A percentile compares a stretch with the other conserved stretches of the same genome.
Conservation (phyloP, 1,139 yeast genomes). For the Candida sp. region DNA sequence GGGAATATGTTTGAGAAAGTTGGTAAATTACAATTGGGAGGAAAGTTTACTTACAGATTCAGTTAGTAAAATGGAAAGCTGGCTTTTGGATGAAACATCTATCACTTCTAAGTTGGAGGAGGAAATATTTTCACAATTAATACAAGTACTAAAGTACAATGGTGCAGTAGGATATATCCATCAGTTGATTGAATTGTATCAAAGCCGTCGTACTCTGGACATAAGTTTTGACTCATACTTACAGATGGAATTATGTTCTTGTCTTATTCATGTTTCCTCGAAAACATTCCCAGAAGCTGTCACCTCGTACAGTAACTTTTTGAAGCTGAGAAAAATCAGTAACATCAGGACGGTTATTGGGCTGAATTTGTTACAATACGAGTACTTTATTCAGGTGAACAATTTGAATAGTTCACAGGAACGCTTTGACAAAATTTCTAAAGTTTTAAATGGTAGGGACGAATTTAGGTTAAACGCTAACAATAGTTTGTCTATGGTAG, state of each 20-base stretch:
- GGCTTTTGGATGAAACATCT: slow-evolving; percentile 5
- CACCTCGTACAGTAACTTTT: slow-evolving; percentile 10
- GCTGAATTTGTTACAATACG: slow-evolving; percentile 32
- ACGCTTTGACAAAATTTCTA: slow-evolving; percentile 19
- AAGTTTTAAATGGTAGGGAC: slow-evolving; percentile 20
- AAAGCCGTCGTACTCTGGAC: slow-evolving; percentile 6
- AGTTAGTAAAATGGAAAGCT: slow-evolving; percentile 9
- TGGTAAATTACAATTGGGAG: slow-evolving; percentile 19
- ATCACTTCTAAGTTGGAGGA: slow-evolving; percentile 17
- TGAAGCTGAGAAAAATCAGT: slow-evolving; percentile 10
- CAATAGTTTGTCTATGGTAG: slow-evolving; percentile 13
- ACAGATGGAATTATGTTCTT: slow-evolving; percentile 12
- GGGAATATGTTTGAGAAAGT: slow-evolving; percentile 18
- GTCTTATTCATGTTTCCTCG: slow-evolving; percentile 10
- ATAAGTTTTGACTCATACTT: slow-evolving; percentile 8
- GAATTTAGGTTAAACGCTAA: slow-evolving; percentile 23
- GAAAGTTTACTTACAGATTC: slow-evolving; percentile 11
- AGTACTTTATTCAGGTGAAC: slow-evolving; percentile 14
- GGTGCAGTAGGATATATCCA: slow-evolving; percentile 26
- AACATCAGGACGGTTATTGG: slow-evolving; percentile 14
- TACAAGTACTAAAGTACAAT: slow-evolving; percentile 34
- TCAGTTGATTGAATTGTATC: slow-evolving; percentile 13
- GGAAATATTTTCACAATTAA: slow-evolving; percentile 24
- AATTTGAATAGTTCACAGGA: slow-evolving; percentile 16
- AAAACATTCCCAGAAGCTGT: slow-evolving; percentile 13